Conservation (phyloP, 352 stramenopile species). For the Pythium periplocum region DNA sequence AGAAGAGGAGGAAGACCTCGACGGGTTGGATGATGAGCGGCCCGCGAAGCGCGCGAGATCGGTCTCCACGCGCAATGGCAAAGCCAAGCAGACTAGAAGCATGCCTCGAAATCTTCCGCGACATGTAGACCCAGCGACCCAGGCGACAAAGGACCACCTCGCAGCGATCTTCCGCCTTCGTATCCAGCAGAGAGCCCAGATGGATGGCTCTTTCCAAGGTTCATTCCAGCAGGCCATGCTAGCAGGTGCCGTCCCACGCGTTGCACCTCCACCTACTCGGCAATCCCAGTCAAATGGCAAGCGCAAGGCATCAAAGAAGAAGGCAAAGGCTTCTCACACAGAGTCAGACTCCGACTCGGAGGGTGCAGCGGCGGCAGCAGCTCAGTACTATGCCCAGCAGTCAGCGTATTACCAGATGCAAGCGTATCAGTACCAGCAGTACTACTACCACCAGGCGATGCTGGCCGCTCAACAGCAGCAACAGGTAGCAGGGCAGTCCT, state of each 20-base stretch:
- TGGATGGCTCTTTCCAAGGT: slow-evolving; percentile 13
- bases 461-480: slow-evolving; percentile 23
- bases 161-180: slow-evolving; percentile 57
- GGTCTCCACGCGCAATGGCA: slow-evolving; percentile 1
- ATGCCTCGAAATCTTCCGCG: neutral
- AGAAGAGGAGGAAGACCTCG: slow-evolving; percentile 14
- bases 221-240: slow-evolving; percentile 18
- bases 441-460: slow-evolving; percentile 63
- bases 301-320: slow-evolving; percentile 6
- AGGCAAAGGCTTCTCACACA: neutral
- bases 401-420: slow-evolving; percentile 40
- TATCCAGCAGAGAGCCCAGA: slow-evolving; percentile 38
- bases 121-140: slow-evolving; percentile 14
- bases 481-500: neutral
- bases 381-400: slow-evolving; percentile 17
- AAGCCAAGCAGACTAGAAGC: neutral
- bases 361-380: neutral
- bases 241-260: neutral
- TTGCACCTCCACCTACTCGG: too few relatives aligned
- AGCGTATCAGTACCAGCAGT: slow-evolving; percentile 46
- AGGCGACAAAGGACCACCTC: slow-evolving; percentile 40
- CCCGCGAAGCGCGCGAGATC: neutral
- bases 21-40: slow-evolving; percentile 9
- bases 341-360: neutral
- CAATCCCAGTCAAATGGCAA: neutral